A percentile compares a stretch with the other conserved stretches of the same genome.
Conservation (phyloP, 106 monocot species). For the Dactylorhiza incarnata region DNA sequence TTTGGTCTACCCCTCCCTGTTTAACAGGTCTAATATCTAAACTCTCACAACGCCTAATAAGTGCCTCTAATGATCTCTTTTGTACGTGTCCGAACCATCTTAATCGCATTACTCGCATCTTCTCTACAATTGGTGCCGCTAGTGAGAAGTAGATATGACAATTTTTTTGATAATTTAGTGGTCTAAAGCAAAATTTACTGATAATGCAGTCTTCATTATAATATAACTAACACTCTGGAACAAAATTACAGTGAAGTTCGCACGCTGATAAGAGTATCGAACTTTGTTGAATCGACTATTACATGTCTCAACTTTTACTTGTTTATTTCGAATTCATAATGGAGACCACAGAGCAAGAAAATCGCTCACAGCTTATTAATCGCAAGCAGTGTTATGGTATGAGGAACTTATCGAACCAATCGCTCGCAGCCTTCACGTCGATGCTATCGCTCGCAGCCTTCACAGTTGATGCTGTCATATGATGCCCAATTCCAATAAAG, state of each 20-base stretch:
- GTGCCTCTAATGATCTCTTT: no score
- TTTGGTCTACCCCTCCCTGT: no score
- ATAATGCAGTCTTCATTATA: no score
- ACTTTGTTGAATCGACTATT: background rate
- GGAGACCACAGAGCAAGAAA: background rate
- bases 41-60: no score
- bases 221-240: background rate
- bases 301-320: background rate
- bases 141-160: no score
- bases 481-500: constrained; percentile 71
- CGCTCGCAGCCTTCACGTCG: constrained; percentile 72
- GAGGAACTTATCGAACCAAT: constrained; percentile 77
- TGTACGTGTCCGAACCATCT: no score
- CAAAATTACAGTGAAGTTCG: background rate
- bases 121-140: no score
- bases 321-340: background rate
- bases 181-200: background rate
- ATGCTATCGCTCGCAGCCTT: no score
- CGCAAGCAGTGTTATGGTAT: constrained; percentile 4
- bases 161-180: background rate
- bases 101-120: no score
- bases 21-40: no score
- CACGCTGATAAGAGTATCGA: background rate
- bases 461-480: constrained; percentile 76
- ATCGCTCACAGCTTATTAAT: background rate